Evolutionary conservation across 1,284 basidiomycete genomes (phyloP), one percentile per base, ranked within the genome.

Genomic region (Ceratobasidium theobromae): DNA sequence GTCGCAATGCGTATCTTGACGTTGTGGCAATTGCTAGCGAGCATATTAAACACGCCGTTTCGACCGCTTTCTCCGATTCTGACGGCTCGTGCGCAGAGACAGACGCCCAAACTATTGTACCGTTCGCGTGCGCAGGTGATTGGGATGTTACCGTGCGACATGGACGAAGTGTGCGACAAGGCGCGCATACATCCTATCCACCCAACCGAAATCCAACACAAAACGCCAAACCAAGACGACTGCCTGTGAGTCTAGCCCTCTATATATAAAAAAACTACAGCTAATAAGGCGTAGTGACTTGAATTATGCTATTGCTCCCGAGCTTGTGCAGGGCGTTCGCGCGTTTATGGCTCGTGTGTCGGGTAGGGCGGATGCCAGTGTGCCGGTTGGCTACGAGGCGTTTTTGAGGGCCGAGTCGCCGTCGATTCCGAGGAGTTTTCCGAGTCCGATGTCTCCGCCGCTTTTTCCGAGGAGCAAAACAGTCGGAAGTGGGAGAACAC

Each of bases 1-100:
- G 11, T 32, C 28, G 16, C n/a, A 4, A 27, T 18, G 6, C n/a
- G 33, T 8, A 8, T 4, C n/a, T 14, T 18, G 23, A 48, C 1
- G 27, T n/a, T 21, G 16, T 46, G 4, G 3, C 2, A 18, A 12
- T 23, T 18, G 6, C 12, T n/a, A 62, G 57, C 57, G 30, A 62
- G 35, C 46, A 11, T 33, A 14, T 43, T 58, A 9, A 12, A 62
- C 30, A 38, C 45, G 12, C 57, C 57, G 18, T 40, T 45, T 21
- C 57, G 57, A 5, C 57, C 57, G 9, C 57, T 62, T 32, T 62
- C 57, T 11, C 57, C 57, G 11, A 62, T 62, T 27, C 57, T 62
- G 8, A 62, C 57, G 18, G 30, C 57, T 11, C 45, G 57, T 27
- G 57, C 57, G 25, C 57, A 46, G 9, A 28, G 33, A 21, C 32